Evolutionary conservation across 2,329 filamentous ascomycete species (phyloP), one percentile per base, ranked within the genome.

Genomic region (Colletotrichum karsti): DNA sequence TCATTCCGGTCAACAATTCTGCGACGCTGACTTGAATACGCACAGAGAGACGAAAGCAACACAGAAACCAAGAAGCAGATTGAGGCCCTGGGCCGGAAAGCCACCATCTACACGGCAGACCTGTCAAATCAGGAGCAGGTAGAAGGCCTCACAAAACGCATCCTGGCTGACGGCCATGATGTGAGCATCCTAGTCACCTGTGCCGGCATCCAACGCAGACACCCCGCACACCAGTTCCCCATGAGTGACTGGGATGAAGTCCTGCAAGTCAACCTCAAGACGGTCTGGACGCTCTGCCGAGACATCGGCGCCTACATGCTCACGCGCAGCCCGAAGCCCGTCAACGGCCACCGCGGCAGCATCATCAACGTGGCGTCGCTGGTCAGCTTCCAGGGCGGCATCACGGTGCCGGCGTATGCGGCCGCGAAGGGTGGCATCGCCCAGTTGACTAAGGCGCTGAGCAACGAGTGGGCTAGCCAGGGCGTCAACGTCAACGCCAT

Each of bases 331-430:
- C 81, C 2, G 82, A 82, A 1, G 69, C 78, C 7, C 73, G 80
- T 33, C 18, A 85, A 83, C 3, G 85, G 86, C 53, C 87, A 90
- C 41, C 83, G 87, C 67, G 92, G 92, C 20, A 87, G 85, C 74
- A 92, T 97, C 81, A 92, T 97, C 83, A 97, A 97, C 81, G 89
- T 97, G 59, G 93, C 91, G 7, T 93, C 89, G 12, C 87, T 97
- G 41, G 86, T 97, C 39, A 90, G 89, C 55, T 95, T 95, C 85
- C 92, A 97, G 77, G 94, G 94, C 58, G 94, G 94, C 1, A 85
- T 97, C 71, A 97, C 92, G 0, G 93, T 97, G 1, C 93, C 94
- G 0, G 94, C 94, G 1, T 97, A 97, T 77, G 92, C 94, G 1
- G 93, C 94, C 1, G 90, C 89, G 69, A 97, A 97, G 80, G 94